Percentiles rank a stretch among this genome's conserved stretches.
phyloP scores from a whole-genome alignment of 306 rosid species.

The Glycine soja region DNA sequence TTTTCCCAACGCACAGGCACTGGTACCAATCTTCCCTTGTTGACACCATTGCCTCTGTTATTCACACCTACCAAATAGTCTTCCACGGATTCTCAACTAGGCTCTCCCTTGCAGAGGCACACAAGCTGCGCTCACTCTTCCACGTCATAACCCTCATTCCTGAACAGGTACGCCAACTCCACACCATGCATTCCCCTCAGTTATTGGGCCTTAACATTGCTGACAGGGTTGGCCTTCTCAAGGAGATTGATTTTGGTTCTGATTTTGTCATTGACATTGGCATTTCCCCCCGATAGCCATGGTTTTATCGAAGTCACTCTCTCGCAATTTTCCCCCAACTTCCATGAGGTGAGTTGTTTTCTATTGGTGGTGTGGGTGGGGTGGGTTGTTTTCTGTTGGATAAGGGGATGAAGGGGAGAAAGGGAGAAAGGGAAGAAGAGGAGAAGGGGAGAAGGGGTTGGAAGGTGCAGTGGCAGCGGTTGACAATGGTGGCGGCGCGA shows the following conservation, averaged over 20 bases:
- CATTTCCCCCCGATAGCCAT: slow-evolving; percentile 76
- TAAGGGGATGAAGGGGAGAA: no score
- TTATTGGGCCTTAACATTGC: slow-evolving; percentile 73
- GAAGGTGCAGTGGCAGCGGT: no score
- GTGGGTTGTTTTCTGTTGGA: no score
- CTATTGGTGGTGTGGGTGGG: no score
- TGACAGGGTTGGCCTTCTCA: slow-evolving; percentile 70
- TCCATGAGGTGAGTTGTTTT: no score
- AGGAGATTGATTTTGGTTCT: slow-evolving; percentile 82
- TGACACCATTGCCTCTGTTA: background rate
- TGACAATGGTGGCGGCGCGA: no score
- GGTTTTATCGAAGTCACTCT: no score
- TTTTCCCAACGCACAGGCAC: slow-evolving; percentile 71
- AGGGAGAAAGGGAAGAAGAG: no score
- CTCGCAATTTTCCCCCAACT: no score
- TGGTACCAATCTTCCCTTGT: slow-evolving; percentile 77
- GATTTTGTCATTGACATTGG: slow-evolving; percentile 95
- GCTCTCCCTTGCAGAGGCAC: slow-evolving; percentile 59
- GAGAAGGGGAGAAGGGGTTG: no score
- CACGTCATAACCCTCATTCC: slow-evolving; percentile 70
- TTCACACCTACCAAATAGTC: slow-evolving; percentile 70
- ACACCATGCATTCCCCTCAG: slow-evolving; percentile 87
- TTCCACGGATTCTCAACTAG: slow-evolving; percentile 82
- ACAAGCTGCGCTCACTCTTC: slow-evolving; percentile 55
- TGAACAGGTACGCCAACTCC: slow-evolving; percentile 71